A percentile compares a stretch with the other conserved stretches of the same genome.
These are phyloP conservation scores for Phytophthora vignae DNA, from an alignment of 352 stramenopile genomes.

Conservation along the genomic window DNA sequence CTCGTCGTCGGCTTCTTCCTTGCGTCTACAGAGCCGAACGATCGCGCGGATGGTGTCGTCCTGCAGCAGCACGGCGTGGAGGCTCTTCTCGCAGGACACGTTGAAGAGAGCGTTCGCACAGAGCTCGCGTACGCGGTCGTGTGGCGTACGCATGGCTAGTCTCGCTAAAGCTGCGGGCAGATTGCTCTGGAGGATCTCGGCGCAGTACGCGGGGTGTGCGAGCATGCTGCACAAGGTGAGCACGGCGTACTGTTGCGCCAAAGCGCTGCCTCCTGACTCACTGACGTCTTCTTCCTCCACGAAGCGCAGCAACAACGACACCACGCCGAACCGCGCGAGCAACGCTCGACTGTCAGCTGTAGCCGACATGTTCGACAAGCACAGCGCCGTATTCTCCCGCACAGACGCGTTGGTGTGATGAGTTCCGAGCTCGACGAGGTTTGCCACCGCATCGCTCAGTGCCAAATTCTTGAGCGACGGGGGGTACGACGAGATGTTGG, in stretches of 20 bases:
- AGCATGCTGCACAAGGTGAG: conserved; percentile 78
- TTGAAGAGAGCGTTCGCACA: conserved; percentile 85
- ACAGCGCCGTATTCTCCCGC: conserved; percentile 80
- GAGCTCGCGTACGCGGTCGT: conserved; percentile 71
- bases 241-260: conserved; percentile 76
- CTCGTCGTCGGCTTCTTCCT: conserved; percentile 74
- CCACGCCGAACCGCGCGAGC: conserved; percentile 68
- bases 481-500: conserved; percentile 77
- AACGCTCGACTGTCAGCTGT: conserved; percentile 66
- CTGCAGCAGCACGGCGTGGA: conserved; percentile 72
- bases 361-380: conserved; percentile 75
- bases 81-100: conserved; percentile 76
- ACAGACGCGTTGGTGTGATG: conserved; percentile 56
- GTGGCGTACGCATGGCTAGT: conserved; percentile 46
- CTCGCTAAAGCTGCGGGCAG: conserved; percentile 61
- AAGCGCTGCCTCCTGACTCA: conserved; percentile 27
- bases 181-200: conserved; percentile 77
- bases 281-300: conserved; percentile 55
- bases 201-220: conserved; percentile 57
- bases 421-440: conserved; percentile 67
- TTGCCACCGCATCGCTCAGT: conserved; percentile 66
- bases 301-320: conserved; percentile 75
- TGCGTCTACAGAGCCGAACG: conserved; percentile 67
- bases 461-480: conserved; percentile 73
- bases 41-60: conserved; percentile 79